Evolutionary conservation across 2,329 filamentous ascomycete genomes (phyloP).

Genomic region (Beauveria sp.): DNA sequence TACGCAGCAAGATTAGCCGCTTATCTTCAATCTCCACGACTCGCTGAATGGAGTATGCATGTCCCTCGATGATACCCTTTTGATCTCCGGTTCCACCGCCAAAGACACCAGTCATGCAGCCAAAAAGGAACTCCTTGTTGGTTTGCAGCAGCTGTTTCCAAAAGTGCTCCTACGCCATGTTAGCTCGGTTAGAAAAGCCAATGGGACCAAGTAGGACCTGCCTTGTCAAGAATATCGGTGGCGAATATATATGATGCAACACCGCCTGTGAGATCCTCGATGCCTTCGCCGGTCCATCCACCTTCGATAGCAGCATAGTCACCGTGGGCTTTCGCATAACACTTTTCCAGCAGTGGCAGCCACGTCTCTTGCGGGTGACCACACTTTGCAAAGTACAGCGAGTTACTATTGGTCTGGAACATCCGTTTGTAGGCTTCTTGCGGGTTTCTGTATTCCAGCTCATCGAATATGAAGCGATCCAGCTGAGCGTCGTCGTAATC

Average conservation of each 20-base stretch:
- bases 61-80: conserved; percentile 50
- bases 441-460: conserved; percentile 40
- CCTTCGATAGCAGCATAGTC: conserved; percentile 71
- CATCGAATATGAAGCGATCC: conserved; percentile 36
- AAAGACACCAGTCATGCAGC: conserved; percentile 42
- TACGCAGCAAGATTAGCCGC: conserved; percentile 58
- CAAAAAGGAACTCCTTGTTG: conserved; percentile 70
- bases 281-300: conserved; percentile 55
- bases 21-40: conserved; percentile 49
- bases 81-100: conserved; percentile 39
- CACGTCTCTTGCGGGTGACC: conserved; percentile 70
- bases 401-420: conserved; percentile 66
- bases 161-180: conserved; percentile 38
- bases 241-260: conserved; percentile 60
- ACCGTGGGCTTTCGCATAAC: conserved; percentile 73
- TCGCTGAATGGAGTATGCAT: conserved; percentile 56
- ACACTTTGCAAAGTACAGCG: conserved; percentile 71
- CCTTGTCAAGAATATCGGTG: conserved; percentile 64
- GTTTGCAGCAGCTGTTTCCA: conserved; percentile 73
- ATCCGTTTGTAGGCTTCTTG: conserved; percentile 58
- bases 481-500: conserved; percentile 54
- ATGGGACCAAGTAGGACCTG: conserved; percentile 22
- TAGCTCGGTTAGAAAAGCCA: background rate
- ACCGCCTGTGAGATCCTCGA: conserved; percentile 56
- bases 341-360: conserved; percentile 72